Base-by-base conservation (phyloP, 2,329 filamentous ascomycete species). In the Colletotrichum echinochloae region DNA sequence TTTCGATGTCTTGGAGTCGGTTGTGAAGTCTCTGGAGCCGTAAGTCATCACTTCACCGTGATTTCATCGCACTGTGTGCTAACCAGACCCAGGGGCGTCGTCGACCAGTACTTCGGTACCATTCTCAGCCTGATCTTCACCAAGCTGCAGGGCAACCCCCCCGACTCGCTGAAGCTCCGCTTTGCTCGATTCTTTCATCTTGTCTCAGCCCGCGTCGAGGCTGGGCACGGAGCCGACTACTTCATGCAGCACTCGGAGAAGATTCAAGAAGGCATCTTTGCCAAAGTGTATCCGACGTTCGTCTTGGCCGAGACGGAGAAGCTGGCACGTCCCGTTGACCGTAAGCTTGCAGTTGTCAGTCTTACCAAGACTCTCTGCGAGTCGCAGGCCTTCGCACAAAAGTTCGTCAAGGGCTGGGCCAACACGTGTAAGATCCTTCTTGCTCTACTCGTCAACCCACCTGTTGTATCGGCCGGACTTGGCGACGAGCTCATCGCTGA, bases 171-270 rank as follows among this genome's bases (percentile, higher is more conserved):
- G 81, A 92, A 94, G 76, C 84, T 94, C 65, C 92, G 94, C 63
- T 98, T 99, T 79, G 92, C 95, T 64, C 92, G 94, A 41, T 97
- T 99, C 85, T 99, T 97, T 80, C 95, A 99, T 81, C 90, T 98
- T 73, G 88, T 98, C 65, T 94, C 93, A 37, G 93, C 94, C 23
- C 88, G 89, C 49, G 79, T 92, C 41, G 92, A 96, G 73, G 89
- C 90, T 74, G 94, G 94, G n/a, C 90, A 96, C 68, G 96, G 95
- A 57, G 89, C 94, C 9, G 96, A 99, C 81, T 97, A 94, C 83
- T 96, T 98, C 83, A 93, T 98, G 81, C 87, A 87, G 74, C 88
- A 94, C 73, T 91, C 93, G n/a, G 93, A 98, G 78, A 86, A 90
- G 72, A 87, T 98, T 37, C 95, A 98, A 80, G 84, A 88, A 33